Percentiles rank a stretch among this genome's conserved stretches.
phyloP scores from a whole-genome alignment of 83 land plant species.

The Larix sibirica region DNA sequence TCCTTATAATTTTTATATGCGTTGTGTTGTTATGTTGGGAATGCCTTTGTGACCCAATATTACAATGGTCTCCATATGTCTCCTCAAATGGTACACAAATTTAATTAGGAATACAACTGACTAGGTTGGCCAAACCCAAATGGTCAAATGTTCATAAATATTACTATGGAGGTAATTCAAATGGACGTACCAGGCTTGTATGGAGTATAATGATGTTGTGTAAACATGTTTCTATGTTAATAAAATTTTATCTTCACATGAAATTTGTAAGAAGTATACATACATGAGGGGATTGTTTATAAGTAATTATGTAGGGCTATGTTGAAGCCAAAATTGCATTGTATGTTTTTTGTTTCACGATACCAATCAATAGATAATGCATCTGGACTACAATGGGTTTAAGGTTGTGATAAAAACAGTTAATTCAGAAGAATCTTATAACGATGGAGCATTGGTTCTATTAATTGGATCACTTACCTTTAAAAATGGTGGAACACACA shows the following conservation, averaged over 20 bases:
- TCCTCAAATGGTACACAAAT: constrained; percentile 49
- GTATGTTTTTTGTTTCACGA: constrained; percentile 45
- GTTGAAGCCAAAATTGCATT: neutral
- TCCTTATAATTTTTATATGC: neutral
- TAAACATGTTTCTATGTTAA: neutral
- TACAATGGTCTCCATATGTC: constrained; percentile 50
- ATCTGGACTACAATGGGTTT: constrained; percentile 55
- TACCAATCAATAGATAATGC: constrained; percentile 64
- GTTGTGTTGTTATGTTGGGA: constrained; percentile 35
- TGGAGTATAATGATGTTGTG: neutral
- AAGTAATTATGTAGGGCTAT: neutral
- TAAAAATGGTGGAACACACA: constrained; percentile 35
- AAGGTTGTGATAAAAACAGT: constrained; percentile 72
- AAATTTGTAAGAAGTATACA: neutral
- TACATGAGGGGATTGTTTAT: neutral
- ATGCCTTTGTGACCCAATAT: constrained; percentile 55
- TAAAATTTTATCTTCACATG: neutral
- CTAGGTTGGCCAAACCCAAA: constrained; percentile 42
- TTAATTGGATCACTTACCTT: constrained; percentile 79
- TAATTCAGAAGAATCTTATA: constrained; percentile 71
- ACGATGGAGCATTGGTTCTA: constrained; percentile 68
- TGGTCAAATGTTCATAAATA: constrained; percentile 42
- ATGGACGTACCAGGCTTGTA: neutral
- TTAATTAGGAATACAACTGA: constrained; percentile 47
- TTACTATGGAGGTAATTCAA: constrained; percentile 28